Evolutionary conservation across 768 basidiomycete species (phyloP).

Genomic region (Coprinopsis cinerea): DNA sequence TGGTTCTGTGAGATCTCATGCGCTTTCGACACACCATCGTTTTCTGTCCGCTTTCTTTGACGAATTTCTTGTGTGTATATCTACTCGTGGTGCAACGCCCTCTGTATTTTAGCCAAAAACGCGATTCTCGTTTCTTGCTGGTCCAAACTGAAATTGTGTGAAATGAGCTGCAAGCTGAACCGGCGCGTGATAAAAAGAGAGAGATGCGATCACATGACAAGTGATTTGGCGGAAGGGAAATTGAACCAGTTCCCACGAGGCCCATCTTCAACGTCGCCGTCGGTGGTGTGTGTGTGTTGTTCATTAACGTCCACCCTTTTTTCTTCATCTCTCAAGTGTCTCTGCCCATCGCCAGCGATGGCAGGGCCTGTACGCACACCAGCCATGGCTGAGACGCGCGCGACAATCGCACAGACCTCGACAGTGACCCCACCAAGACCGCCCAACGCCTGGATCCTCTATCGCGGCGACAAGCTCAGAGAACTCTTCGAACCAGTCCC

Average conservation of each 20-base stretch:
- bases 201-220: no score
- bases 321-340: slow-evolving; percentile 7
- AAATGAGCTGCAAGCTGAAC: no score
- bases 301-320: neutral
- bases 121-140: slow-evolving; percentile 1
- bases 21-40: no score
- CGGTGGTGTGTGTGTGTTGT: neutral
- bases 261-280: no score
- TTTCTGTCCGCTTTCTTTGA: neutral
- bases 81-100: no score
- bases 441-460: slow-evolving; percentile 81
- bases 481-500: slow-evolving; percentile 31
- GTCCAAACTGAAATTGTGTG: no score
- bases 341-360: slow-evolving; percentile 9
- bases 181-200: no score
- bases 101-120: neutral
- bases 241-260: neutral
- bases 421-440: slow-evolving; percentile 51
- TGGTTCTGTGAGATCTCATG: no score
- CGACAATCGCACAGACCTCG: slow-evolving; percentile 6
- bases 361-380: slow-evolving; percentile 18
- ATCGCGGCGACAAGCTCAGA: slow-evolving; percentile 55
- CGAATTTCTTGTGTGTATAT: no score
- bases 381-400: neutral
- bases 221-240: no score